Base-by-base conservation (phyloP, 2,329 filamentous ascomycete species). In the Phyllosticta citriasiana region DNA sequence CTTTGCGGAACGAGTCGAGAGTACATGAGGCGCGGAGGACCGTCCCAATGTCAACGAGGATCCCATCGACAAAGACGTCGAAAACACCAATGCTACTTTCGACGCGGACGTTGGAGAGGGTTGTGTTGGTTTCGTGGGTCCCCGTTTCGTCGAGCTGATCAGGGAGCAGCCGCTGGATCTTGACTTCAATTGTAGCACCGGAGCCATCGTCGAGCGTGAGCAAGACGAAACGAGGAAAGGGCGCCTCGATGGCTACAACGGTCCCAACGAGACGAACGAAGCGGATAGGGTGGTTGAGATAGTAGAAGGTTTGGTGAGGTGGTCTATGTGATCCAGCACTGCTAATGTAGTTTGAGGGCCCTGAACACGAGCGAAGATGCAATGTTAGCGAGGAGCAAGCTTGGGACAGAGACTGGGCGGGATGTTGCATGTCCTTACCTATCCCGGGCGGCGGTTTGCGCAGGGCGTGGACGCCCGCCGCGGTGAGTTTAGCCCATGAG, bases 201-300 rank as follows among this genome's bases (percentile, higher is more conserved):
- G 82, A 85, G 66, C 83, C 80, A 65, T 87, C 84, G 69, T 87
- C 84, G 10, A 87, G 65, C 0, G 78, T 81, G 47, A 87, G 73
- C 53, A 84, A 66, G 2, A 72, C 72, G 64, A 74, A 78, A 60
- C 68, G 73, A 10, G 66, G 35, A 25, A 69, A 70, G 57, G 76
- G 72, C 55, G 76, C 75, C 19, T 74, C 70, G 63, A 80, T 74
- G 4, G 76, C 76, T 27, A 78, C 73, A 3, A 80, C 67, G 7
- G 76, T 67, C 8, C 77, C 79, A 4, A 79, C 73, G 7, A 81
- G 65, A 40, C 76, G 71, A 16, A 80, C 73, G 63, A 70, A 80
- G 60, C 77, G 78, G 26, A 80, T 78, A 2, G 79, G 77, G 59
- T 83, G 75, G 59, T 84, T 82, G 47, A 81, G 77, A 59, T 82